Evolutionary conservation across 306 rosid species (phyloP).

Genomic region (Prinsepia uniflora): DNA sequence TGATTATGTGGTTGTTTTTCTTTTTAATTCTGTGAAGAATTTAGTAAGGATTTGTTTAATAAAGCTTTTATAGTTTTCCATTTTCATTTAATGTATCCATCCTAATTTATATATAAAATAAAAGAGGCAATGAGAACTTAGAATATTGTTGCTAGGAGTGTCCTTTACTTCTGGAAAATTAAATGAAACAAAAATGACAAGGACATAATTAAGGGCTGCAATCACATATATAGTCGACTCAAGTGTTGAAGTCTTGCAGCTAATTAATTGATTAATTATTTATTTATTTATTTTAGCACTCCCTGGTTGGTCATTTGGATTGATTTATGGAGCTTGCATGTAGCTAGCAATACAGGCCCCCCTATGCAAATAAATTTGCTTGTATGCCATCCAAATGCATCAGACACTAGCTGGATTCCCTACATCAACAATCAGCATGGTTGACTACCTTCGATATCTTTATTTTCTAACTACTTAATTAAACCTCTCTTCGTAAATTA

Average conservation of each 20-base stretch:
- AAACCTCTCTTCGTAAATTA: too few relatives aligned
- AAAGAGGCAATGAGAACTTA: background rate
- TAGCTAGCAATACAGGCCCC: background rate
- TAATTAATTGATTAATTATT: background rate
- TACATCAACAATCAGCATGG: background rate
- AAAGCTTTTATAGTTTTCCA: too few relatives aligned
- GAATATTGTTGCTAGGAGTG: background rate
- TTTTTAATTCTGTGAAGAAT: too few relatives aligned
- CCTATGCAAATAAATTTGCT: conserved; percentile 6
- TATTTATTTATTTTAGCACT: background rate
- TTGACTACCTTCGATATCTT: background rate
- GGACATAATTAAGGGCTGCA: background rate
- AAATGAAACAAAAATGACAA: background rate
- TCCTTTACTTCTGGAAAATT: background rate
- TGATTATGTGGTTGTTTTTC: too few relatives aligned
- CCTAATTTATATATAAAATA: too few relatives aligned
- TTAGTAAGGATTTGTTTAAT: too few relatives aligned
- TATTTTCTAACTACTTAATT: background rate
- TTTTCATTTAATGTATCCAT: too few relatives aligned
- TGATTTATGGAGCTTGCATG: background rate
- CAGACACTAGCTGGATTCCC: background rate
- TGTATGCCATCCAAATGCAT: background rate
- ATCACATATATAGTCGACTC: background rate
- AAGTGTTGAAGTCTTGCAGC: background rate
- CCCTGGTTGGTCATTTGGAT: background rate